phyloP scores from a whole-genome alignment of 768 basidiomycete genomes.

The Amanita pseudoporphyria region DNA sequence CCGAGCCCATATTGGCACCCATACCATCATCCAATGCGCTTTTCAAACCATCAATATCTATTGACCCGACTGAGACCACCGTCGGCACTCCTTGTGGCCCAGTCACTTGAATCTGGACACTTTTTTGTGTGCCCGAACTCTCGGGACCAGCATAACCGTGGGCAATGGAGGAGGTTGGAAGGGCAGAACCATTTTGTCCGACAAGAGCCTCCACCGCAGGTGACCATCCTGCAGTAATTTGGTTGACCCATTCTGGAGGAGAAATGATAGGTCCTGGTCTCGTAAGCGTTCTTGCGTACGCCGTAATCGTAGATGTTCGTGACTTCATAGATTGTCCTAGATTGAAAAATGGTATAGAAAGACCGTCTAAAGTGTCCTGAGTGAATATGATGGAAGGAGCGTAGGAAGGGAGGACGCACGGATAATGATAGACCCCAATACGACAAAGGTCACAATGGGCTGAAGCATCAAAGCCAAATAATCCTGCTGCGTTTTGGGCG shows the following conservation, averaged over 20 bases:
- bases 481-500: constrained; percentile 63
- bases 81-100: neutral
- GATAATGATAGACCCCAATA: constrained; percentile 76
- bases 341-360: constrained; percentile 63
- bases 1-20: neutral
- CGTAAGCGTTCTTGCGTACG: neutral
- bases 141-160: neutral
- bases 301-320: constrained; percentile 4
- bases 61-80: neutral
- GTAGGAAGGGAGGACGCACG: constrained; percentile 37
- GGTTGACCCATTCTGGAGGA: constrained; percentile 4
- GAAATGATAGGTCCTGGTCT: neutral
- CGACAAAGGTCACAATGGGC: constrained; percentile 82
- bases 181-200: neutral
- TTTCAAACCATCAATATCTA: neutral
- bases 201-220: neutral
- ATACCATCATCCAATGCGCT: neutral
- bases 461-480: constrained; percentile 63
- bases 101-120: constrained; percentile 1
- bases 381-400: neutral
- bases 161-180: neutral
- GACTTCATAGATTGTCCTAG: constrained; percentile 27
- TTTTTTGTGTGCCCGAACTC: neutral
- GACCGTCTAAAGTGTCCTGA: constrained; percentile 35
- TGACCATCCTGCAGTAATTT: neutral